Evolutionary conservation across 1,139 yeast species (phyloP), one percentile per base, ranked within the genome.

Genomic region (Yamadazyma oceani): DNA sequence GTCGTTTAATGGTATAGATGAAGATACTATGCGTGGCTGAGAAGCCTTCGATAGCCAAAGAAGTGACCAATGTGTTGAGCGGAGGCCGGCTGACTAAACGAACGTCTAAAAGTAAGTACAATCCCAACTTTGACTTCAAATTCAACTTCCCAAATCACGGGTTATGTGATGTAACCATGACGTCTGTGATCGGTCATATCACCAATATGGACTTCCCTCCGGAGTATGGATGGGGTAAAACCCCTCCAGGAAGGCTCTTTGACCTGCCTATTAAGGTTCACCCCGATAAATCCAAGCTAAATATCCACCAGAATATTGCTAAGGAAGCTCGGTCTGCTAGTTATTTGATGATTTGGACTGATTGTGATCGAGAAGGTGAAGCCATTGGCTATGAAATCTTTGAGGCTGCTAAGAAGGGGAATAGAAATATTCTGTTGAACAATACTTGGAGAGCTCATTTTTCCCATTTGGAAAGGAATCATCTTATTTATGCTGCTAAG

Each of bases 331-430:
- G 82, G 27, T 55, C 51, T 22, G 77, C 86, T 4, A 74, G 79
- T 36, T 66, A 69, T 34, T 64, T 94, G 44, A 86, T 87, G 85
- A 88, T 94, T 8, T 94, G 98, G 98, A 94, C 98, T 2, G 99
- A 94, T 71, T 92, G 97, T 62, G 99, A 94, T 68, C 71, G 98
- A 30, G 99, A 94, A 56, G 99, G 99, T 1, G 99, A 94, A 59
- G 85, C 83, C 56, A 94, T 94, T 43, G 99, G 98, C 0, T 80
- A 77, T 68, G 97, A 92, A 55, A 78, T 94, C 17, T 71, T 76
- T 34, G 72, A 78, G 40, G 84, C 83, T 4, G 97, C 96, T 0
- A 57, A 61, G 34, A 66, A 66, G 46, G 73, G 73, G 1, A 89
- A 87, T 55, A 53, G 64, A 1, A 48, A 61, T 1, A 53, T 87